phyloP scores from a whole-genome alignment of 106 monocot genomes.

The Dactylorhiza incarnata region DNA sequence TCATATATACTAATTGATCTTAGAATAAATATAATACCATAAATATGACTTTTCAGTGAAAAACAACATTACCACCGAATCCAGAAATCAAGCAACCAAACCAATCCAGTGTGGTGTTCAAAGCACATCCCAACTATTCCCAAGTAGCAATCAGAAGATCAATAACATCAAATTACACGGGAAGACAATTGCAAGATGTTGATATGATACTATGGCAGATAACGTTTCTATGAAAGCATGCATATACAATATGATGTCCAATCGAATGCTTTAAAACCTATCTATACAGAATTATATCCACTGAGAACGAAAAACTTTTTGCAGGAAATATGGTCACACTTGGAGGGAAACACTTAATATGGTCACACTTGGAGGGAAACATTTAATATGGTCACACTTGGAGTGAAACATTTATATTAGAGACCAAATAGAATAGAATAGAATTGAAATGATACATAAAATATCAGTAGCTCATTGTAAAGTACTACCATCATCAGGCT shows the following conservation, averaged over 20 bases:
- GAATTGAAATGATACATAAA: not conserved
- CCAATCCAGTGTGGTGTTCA: no score
- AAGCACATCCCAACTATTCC: not conserved
- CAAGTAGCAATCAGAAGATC: not conserved
- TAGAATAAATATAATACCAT: no score
- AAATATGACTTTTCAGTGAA: no score
- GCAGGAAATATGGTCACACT: not conserved
- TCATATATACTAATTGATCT: no score
- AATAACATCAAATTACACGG: not conserved
- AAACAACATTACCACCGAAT: no score
- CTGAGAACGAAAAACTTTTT: not conserved
- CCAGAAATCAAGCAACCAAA: no score
- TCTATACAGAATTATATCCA: not conserved
- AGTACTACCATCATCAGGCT: constrained; percentile 83
- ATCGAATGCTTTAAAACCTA: not conserved
- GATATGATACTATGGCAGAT: not conserved
- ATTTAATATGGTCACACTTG: no score
- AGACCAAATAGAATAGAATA: not conserved
- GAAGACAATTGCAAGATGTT: not conserved
- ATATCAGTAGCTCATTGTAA: not conserved
- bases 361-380: no score
- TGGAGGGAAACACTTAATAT: not conserved
- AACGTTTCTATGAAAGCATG: not conserved
- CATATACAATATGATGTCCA: not conserved
- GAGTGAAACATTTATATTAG: not conserved